These are phyloP conservation scores for Skeletonema marinoi DNA, from an alignment of 108 stramenopile species.

Conservation along the genomic window DNA sequence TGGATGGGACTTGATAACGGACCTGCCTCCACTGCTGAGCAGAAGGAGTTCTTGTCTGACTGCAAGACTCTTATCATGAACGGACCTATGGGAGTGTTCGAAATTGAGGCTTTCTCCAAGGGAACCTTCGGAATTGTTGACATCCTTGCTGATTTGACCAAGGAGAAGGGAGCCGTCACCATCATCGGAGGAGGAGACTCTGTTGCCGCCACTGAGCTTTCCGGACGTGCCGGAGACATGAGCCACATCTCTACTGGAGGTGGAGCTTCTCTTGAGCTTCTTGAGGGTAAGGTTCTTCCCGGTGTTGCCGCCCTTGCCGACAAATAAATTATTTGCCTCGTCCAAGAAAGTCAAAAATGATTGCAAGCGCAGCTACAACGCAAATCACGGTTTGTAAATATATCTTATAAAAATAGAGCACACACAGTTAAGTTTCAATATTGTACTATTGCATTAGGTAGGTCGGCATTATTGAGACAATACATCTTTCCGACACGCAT, in stretches of 20 bases:
- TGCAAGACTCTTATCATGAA: constrained; percentile 99
- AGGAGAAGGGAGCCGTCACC: constrained; percentile 91
- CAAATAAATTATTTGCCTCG: constrained; percentile 55
- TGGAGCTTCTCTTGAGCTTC: constrained; percentile 98
- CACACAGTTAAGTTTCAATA: constrained; percentile 3
- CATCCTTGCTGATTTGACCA: constrained; percentile 94
- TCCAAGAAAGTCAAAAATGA: not conserved
- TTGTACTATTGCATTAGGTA: not conserved
- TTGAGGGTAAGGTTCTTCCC: constrained; percentile 98
- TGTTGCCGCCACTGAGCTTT: constrained; percentile 95
- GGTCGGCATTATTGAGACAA: too few relatives aligned
- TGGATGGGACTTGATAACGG: constrained; percentile 99
- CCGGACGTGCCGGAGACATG: constrained; percentile 94
- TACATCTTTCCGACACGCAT: too few relatives aligned
- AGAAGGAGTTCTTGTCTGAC: constrained; percentile 86
- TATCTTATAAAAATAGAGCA: constrained; percentile 4
- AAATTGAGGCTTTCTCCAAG: constrained; percentile 93
- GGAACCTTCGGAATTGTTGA: constrained; percentile 96
- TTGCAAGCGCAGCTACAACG: not conserved
- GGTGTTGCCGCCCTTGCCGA: constrained; percentile 97
- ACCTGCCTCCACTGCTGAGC: constrained; percentile 81
- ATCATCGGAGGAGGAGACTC: constrained; percentile 99
- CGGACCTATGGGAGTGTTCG: constrained; percentile 99
- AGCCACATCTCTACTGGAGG: constrained; percentile 98
- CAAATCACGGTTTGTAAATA: constrained; percentile 6